Base-by-base conservation (phyloP, 1,284 basidiomycete genomes). In the Moesziomyces parantarcticus region DNA sequence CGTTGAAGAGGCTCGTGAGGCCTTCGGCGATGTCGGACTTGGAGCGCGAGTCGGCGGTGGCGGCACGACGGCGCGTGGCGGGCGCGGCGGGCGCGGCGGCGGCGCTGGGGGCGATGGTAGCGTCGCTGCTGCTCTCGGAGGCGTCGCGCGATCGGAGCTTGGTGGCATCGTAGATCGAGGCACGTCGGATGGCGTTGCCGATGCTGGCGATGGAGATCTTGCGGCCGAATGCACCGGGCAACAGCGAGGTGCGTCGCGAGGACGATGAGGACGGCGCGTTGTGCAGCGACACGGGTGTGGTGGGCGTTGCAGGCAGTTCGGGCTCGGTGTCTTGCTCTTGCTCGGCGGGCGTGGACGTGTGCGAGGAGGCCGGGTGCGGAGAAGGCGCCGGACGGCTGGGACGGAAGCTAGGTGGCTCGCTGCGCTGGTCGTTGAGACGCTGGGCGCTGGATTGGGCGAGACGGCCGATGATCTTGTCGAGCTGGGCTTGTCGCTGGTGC, bases 381-480 rank as follows among this genome's bases (percentile, higher is more conserved):
- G 44, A 36, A 14, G 61, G 61, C 4, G 67, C 67, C 3, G 57
- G 32, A 7, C 68, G 62, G 13, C 51, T 25, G 18, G 68, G 49
- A 6, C 53, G 42, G 26, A 65, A 51, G 46, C 22, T 62, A 20
- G 68, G 67, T 5, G 64, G 72, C 3, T 50, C 26, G 47, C 67
- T 66, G 22, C 75, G 65, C 51, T 77, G 75, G 20, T 77, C 68
- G 29, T 77, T 52, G 43, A 77, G 36, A 23, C 75, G 67, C 43
- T 60, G 50, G 9, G 64, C 40, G 39, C 47, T 62, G 26, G 65
- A 68, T 4, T 66, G 41, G 39, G 45, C 44, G 3, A 76, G 49
- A 14, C 57, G 61, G 13, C 55, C 60, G 13, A 77, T 54, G 42
- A 75, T 56, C n/a, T 50, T 26, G 6, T 74, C 58, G 29, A 71